Evolutionary conservation across 225 moss, liverwort and hornwort species (phyloP).

Genomic region (Neckera pumila): DNA sequence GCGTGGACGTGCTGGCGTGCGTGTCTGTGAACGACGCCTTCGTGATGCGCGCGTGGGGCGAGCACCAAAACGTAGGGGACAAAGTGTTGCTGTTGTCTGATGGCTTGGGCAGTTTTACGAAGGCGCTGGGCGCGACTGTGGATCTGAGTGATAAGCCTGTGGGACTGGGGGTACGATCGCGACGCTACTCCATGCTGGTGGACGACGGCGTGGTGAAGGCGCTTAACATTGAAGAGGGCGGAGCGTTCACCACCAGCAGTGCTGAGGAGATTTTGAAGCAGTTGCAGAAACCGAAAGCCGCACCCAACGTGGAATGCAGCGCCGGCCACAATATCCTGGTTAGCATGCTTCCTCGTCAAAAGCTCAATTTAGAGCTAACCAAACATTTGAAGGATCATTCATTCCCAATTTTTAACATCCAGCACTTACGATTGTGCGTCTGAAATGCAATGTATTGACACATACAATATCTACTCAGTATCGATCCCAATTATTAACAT

Average conservation of each 20-base stretch:
- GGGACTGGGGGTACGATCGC: slow-evolving; percentile 62
- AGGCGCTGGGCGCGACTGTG: slow-evolving; percentile 56
- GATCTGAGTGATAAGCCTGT: slow-evolving; percentile 82
- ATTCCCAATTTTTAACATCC: too few species aligned
- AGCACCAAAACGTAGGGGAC: slow-evolving; percentile 55
- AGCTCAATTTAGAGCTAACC: too few species aligned
- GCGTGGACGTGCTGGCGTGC: slow-evolving; percentile 70
- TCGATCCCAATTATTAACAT: too few species aligned
- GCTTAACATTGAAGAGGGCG: slow-evolving; percentile 82
- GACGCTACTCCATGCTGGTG: slow-evolving; percentile 79
- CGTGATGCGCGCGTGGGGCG: slow-evolving; percentile 84
- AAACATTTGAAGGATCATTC: not conserved
- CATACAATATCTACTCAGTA: not conserved
- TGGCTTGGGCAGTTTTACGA: slow-evolving; percentile 50
- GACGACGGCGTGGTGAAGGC: slow-evolving; percentile 69
- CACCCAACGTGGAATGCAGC: not conserved
- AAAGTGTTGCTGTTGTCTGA: slow-evolving; percentile 60
- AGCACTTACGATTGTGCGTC: not conserved
- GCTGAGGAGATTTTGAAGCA: slow-evolving; percentile 67
- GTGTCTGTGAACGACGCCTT: slow-evolving; percentile 78
- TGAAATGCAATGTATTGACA: not conserved
- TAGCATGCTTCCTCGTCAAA: not conserved
- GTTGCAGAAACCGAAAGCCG: slow-evolving; percentile 10
- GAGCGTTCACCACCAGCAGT: slow-evolving; percentile 69
- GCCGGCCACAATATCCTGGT: slow-evolving; percentile 10